Base-by-base conservation (phyloP, 495 filamentous ascomycete species). In the Tuber microsphaerosporum region DNA sequence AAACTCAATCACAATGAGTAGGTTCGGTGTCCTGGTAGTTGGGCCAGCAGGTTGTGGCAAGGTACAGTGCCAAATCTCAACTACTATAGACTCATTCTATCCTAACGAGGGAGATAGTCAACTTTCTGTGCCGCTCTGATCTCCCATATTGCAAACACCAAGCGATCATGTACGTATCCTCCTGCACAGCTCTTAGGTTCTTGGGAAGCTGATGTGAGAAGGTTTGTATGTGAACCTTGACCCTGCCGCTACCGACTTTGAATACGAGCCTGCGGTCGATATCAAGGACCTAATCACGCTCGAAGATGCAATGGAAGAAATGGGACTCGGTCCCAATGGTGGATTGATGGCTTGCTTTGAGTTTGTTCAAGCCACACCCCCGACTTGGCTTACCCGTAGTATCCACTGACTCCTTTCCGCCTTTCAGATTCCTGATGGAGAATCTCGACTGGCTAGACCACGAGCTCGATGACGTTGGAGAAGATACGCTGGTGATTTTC, bases 281-380 rank as follows among this genome's bases (percentile, higher is more conserved):
- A 99, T 99, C 86, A 94, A 93, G 83, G 94, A 98, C 74, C 88
- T 97, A 41, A 97, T 99, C 84, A 93, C 92, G 2, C 89, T 99
- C 70, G 92, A 97, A 81, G 95, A 99, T 89, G 95, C 97, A 41
- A 99, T 99, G 95, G 95, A 97, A 75, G 95, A 98, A 85, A 89
- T 97, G 88, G 88, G 89, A 68, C 88, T 97, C 9, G 95, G 95
- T 7, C 95, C 95, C 41, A 99, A 99, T 81, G 95, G 95, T 51
- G 95, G 94, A 12, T 87, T 99, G 42, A 97, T 99, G 82, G 97
- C 95, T 87, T 99, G 95, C 85, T 97, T 99, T 86, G 95, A 99
- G 84, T 90, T 75, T 45, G 82, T 76, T 43, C 44, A 51, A 34
- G 42, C 65, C 45, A 6, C 42, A 42, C 8, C 44, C 68, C 19